phyloP scores from a whole-genome alignment of 176 grass and related monocot genomes.

The Ensete ventricosum region DNA sequence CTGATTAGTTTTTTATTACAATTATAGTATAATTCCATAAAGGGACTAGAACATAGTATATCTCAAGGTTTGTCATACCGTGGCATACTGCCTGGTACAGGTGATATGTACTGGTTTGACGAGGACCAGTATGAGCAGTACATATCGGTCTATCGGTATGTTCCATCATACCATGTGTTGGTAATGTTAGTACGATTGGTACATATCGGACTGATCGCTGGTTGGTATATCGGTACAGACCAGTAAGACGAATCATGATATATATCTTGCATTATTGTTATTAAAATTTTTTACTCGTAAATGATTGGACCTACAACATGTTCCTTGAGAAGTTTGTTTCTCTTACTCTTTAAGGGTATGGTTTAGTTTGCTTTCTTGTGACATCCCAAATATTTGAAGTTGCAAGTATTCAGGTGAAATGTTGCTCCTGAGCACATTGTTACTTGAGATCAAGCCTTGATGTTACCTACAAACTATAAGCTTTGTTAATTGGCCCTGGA shows the following conservation, averaged over 20 bases:
- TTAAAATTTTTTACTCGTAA: background rate
- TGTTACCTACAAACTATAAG: background rate
- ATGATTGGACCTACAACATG: background rate
- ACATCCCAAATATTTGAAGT: background rate
- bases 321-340: background rate
- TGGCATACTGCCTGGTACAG: no score
- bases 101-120: no score
- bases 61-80: no score
- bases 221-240: no score
- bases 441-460: background rate
- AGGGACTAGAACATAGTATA: background rate
- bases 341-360: background rate
- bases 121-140: no score
- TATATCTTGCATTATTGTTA: no score
- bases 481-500: background rate
- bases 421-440: background rate
- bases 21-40: background rate
- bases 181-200: no score
- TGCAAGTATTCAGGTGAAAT: background rate
- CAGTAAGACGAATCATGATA: no score
- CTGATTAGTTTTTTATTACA: background rate
- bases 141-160: no score
- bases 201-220: no score
- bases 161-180: no score
- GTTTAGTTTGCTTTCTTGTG: background rate